Conservation (phyloP, 2,329 filamentous ascomycete species). For the Alternaria sp. region DNA sequence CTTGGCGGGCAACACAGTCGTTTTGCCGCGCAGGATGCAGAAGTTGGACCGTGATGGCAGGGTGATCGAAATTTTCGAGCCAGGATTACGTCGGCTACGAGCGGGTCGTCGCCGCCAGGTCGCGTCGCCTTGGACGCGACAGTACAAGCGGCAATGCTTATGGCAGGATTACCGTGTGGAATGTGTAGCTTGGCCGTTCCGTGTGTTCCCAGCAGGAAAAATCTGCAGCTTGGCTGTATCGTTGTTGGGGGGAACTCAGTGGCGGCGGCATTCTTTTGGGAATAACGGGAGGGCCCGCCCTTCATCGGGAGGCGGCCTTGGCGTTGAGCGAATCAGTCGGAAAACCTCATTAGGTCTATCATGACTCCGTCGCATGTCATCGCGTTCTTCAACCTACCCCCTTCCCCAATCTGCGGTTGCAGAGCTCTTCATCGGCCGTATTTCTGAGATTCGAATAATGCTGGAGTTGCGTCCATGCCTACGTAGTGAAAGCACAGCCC, state of each 20-base stretch:
- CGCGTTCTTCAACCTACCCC: slow-evolving; percentile 1
- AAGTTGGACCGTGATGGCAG: slow-evolving; percentile 31
- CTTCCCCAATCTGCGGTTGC: not conserved
- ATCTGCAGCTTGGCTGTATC: slow-evolving; percentile 35
- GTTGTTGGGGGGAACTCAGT: slow-evolving; percentile 24
- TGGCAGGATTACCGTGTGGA: slow-evolving; percentile 14
- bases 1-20: slow-evolving; percentile 30
- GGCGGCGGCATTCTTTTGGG: slow-evolving; percentile 25
- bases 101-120: slow-evolving; percentile 30
- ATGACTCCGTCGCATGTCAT: slow-evolving; percentile 1
- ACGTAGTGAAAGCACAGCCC: not conserved
- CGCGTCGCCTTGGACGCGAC: slow-evolving; percentile 21
- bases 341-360: slow-evolving; percentile 14
- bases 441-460: not conserved
- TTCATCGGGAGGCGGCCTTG: slow-evolving; percentile 32
- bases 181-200: slow-evolving; percentile 20
- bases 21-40: slow-evolving; percentile 29
- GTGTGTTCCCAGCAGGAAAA: slow-evolving; percentile 33
- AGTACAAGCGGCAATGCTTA: slow-evolving; percentile 12
- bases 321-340: slow-evolving; percentile 20
- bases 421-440: not conserved
- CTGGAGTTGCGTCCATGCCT: not conserved
- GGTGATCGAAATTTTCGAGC: slow-evolving; percentile 38
- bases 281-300: slow-evolving; percentile 36
- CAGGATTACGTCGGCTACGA: slow-evolving; percentile 34